Evolutionary conservation across 495 filamentous ascomycete species (phyloP).

Genomic region (Neurospora pannonica): DNA sequence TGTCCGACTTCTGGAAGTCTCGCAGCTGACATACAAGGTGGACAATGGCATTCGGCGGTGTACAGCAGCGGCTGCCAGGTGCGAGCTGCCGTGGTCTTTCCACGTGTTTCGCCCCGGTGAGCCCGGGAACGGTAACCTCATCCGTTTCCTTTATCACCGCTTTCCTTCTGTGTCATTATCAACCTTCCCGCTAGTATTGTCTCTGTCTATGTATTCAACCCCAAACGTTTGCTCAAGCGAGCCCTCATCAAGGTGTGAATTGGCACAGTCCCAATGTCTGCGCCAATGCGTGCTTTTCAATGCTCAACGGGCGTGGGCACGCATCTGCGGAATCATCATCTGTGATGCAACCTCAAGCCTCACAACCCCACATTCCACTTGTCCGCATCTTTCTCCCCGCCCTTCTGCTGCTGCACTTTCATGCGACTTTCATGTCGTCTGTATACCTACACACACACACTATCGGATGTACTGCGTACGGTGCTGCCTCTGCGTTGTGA

Average conservation of each 20-base stretch:
- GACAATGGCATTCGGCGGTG: not conserved
- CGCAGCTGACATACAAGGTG: not conserved
- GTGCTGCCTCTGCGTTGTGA: not conserved
- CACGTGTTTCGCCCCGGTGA: not conserved
- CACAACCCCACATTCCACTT: not conserved
- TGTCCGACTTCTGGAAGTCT: not conserved
- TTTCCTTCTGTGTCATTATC: not conserved
- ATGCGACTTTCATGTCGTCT: not conserved
- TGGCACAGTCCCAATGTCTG: not conserved
- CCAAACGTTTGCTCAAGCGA: not conserved
- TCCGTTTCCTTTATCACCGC: not conserved
- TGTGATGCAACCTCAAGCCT: not conserved
- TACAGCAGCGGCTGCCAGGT: not conserved
- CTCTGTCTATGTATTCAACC: not conserved
- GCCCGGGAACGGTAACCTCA: not conserved
- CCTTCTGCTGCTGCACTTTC: not conserved
- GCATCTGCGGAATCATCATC: not conserved
- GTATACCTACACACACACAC: not conserved
- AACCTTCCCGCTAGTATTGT: not conserved
- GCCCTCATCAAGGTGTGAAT: not conserved
- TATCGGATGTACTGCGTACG: not conserved
- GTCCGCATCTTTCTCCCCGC: not conserved
- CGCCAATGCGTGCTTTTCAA: not conserved
- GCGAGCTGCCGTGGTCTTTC: not conserved
- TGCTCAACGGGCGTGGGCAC: not conserved